Evolutionary conservation across 2,329 filamentous ascomycete species (phyloP).

Genomic region (Scedosporium dehoogii): DNA sequence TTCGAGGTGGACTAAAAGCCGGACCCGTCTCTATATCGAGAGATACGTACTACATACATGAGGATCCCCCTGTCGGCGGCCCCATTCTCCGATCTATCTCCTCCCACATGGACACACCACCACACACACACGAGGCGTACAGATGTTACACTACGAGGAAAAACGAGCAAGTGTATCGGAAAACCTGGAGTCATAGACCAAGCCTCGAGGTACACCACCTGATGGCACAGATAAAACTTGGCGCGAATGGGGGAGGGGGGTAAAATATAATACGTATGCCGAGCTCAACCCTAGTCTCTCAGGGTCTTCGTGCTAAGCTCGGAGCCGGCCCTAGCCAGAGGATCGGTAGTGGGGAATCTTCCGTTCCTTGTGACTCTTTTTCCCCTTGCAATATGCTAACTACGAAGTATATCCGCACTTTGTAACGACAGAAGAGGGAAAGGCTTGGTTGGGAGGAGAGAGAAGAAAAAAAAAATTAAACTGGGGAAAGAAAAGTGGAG

Average conservation of each 20-base stretch:
- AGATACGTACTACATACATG: no score
- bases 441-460: background rate
- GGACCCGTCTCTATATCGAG: no score
- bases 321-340: background rate
- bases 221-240: no score
- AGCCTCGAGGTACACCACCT: no score
- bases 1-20: background rate
- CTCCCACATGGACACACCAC: background rate
- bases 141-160: background rate
- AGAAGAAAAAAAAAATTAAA: background rate
- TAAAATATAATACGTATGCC: background rate
- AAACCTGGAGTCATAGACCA: no score
- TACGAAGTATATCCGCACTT: background rate
- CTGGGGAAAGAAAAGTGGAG: background rate
- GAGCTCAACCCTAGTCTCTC: background rate
- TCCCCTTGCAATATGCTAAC: background rate
- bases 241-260: no score
- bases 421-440: background rate
- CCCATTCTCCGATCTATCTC: background rate
- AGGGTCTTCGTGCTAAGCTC: background rate
- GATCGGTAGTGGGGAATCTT: background rate
- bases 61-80: background rate
- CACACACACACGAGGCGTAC: background rate
- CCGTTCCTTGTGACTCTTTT: background rate
- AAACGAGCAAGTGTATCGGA: no score